Base-by-base conservation (phyloP, 2,329 filamentous ascomycete genomes). In the Dothistroma pini region DNA sequence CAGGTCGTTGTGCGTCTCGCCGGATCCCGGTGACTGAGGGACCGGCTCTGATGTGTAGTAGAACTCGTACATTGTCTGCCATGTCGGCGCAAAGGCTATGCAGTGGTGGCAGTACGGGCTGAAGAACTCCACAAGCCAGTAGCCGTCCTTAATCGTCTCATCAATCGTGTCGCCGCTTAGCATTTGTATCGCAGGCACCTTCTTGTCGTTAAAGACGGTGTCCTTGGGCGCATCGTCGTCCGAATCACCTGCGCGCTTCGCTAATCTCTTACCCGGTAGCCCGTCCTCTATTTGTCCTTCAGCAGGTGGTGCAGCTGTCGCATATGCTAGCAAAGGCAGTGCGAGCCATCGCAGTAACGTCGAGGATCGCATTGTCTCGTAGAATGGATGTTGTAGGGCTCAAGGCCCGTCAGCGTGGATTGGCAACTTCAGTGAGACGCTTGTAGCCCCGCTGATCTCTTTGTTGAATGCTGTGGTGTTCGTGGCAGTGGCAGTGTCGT, bases 1-100 rank as follows among this genome's bases (percentile, higher is more conserved):
- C 48, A 86, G 74, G 64, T 78, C 84, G 68, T 75, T 79, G 69
- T 74, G 77, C 31, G 75, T 72, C 41, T 69, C 63, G 22, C 69
- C 69, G 50, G 78, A 79, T 10, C 79, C 76, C 22, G 82, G 76
- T 54, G 80, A 77, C 56, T 80, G 76, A 63, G 81, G 76, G 54
- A 88, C 78, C 16, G 89, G 88, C 70, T 91, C 88, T 41, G 91
- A 95, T 41, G 93, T 97, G 79, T 91, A 87, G 79, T 97, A 99
- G 76, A 88, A 97, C 78, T 99, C 95, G 81, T 97, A 96, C 14
- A 93, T 77, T 5, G 93, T 97, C 77, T 97, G 92, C 81, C 86
- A 97, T 55, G 86, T 88, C 8, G 95, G 95, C 56, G 90, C 91
- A 71, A 91, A 90, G 54, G 83, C 80, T 74, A 83, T 83, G 79